Percentiles rank a stretch among this genome's conserved stretches.
Evolutionary conservation across 2,329 filamentous ascomycete genomes (phyloP).

Genomic region (Colletotrichum sp.): DNA sequence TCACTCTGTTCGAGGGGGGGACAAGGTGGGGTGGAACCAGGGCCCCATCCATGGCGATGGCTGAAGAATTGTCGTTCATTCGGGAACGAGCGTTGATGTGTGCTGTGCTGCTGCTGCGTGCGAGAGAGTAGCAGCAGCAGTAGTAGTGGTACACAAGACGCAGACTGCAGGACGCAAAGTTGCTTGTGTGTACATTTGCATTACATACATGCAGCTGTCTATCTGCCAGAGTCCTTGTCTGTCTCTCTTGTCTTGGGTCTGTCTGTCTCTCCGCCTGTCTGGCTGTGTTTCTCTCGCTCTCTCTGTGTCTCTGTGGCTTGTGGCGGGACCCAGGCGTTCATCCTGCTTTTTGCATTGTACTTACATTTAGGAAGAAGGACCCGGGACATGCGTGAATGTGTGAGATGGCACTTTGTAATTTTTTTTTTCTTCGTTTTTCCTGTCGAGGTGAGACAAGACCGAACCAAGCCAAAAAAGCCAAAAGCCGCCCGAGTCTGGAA

Average conservation of each 20-base stretch:
- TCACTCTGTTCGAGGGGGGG: constrained; percentile 4
- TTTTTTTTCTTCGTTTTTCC: neutral
- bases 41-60: constrained; percentile 6
- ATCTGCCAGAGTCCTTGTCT: neutral
- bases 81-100: constrained; percentile 7
- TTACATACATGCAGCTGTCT: constrained; percentile 1
- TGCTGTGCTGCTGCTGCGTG: neutral
- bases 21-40: constrained; percentile 5
- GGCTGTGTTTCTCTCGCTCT: neutral
- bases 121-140: neutral
- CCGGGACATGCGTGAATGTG: neutral
- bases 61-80: constrained; percentile 20
- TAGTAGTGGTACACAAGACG: too few species aligned
- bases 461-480: neutral
- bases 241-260: neutral
- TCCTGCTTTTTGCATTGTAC: neutral
- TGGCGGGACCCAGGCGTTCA: neutral
- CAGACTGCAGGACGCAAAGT: neutral
- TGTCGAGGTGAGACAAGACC: constrained; percentile 12
- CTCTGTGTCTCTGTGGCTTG: neutral
- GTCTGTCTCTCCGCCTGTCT: neutral
- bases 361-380: neutral
- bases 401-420: neutral
- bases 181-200: neutral
- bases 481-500: neutral